These are phyloP conservation scores for Tulasnella sp. DNA, from an alignment of 768 basidiomycete genomes.

Conservation along the genomic window DNA sequence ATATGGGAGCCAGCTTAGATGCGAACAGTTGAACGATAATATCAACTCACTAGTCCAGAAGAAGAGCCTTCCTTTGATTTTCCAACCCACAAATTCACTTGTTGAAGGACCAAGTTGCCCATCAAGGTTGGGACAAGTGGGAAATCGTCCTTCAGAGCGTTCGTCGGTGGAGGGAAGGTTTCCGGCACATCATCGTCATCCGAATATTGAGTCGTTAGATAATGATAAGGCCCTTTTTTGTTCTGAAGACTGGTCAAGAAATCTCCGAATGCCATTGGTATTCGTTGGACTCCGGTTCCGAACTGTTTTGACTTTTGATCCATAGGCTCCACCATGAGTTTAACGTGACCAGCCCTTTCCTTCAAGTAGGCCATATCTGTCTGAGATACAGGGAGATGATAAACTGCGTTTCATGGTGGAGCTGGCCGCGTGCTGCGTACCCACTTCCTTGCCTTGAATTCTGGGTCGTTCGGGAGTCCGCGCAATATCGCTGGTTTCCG, in stretches of 20 bases:
- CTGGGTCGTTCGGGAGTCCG: conserved; percentile 1
- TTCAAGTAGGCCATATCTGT: background rate
- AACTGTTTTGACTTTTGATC: conserved; percentile 7
- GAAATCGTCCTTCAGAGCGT: conserved; percentile 7
- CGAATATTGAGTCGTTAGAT: conserved; percentile 16
- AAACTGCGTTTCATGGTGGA: background rate
- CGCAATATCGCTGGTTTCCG: conserved; percentile 15
- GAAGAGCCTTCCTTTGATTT: conserved; percentile 12
- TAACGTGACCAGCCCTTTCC: background rate
- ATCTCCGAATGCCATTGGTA: background rate
- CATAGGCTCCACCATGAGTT: conserved; percentile 14
- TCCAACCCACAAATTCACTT: conserved; percentile 22
- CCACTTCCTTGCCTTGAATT: background rate
- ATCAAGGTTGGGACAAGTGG: background rate
- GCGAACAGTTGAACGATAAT: background rate
- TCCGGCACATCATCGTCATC: background rate
- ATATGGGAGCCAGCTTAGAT: background rate
- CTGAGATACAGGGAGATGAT: background rate
- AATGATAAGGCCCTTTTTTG: background rate
- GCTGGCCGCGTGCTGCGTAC: no score
- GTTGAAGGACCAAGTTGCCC: conserved; percentile 14
- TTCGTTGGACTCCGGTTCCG: background rate
- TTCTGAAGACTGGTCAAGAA: conserved; percentile 1
- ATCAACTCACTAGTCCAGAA: background rate
- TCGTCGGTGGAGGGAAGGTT: conserved; percentile 1